These are phyloP conservation scores for Prototheca wickerhamii DNA, from an alignment of 163 green algal species.

Conservation along the genomic window DNA sequence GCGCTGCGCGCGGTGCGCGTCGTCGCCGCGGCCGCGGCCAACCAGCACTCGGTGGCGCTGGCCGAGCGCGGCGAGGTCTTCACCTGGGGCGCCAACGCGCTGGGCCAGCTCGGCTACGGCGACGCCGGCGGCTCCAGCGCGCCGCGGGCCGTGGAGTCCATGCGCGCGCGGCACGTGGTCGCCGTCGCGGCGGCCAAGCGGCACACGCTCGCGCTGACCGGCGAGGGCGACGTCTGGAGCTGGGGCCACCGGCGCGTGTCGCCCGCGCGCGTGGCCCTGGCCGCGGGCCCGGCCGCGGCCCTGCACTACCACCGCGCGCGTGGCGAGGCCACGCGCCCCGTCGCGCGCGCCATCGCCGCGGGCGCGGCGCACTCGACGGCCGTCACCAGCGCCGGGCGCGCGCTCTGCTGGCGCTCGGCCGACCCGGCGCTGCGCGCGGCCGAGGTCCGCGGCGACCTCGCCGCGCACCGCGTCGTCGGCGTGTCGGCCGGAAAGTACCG, in stretches of 20 bases:
- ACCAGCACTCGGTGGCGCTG: constrained; percentile 71
- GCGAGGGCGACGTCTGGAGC: constrained; percentile 61
- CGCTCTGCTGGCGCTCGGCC: constrained; percentile 62
- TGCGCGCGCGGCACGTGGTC: constrained; percentile 32
- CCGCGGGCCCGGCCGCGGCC: constrained; percentile 62
- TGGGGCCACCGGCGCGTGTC: constrained; percentile 85
- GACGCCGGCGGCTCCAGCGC: constrained; percentile 47
- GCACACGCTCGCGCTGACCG: constrained; percentile 65
- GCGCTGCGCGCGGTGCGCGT: constrained; percentile 34
- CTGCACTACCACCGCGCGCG: constrained; percentile 72
- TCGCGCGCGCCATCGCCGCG: constrained; percentile 49
- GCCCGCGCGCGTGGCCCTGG: constrained; percentile 71
- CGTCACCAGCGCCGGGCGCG: constrained; percentile 47
- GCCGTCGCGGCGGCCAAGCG: constrained; percentile 70
- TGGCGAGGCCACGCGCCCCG: constrained; percentile 47
- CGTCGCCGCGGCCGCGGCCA: constrained; percentile 58
- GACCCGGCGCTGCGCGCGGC: constrained; percentile 73
- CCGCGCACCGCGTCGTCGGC: constrained; percentile 36
- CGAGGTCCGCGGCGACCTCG: constrained; percentile 39
- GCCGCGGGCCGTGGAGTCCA: constrained; percentile 48
- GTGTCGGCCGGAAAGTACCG: constrained; percentile 83
- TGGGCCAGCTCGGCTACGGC: constrained; percentile 81
- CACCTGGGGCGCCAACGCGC: constrained; percentile 67
- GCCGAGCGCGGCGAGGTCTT: constrained; percentile 54
- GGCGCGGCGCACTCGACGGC: constrained; percentile 56